These are phyloP conservation scores for Citrus sinensis DNA, from an alignment of 345 rosid genomes.

Conservation along the genomic window DVS_A1.0 CM039165.1:34274001-34274500, in stretches of 20 bases:
- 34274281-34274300: background rate
- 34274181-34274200: slow-evolving; percentile 1
- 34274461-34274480: background rate
- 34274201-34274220: background rate
- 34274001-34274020: background rate
- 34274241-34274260: slow-evolving; percentile 13
- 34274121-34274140: slow-evolving; percentile 25
- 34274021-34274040: slow-evolving; percentile 8
- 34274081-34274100: background rate
- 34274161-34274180: background rate
- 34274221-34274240: slow-evolving; percentile 34
- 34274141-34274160: slow-evolving; percentile 25
- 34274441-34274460: background rate
- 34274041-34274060: background rate
- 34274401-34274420: background rate
- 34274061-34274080: background rate
- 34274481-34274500: background rate
- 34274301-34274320: background rate
- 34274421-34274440: background rate
- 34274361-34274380: background rate
- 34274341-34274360: background rate
- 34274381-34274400: slow-evolving; percentile 15
- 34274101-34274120: slow-evolving; percentile 2
- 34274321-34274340: background rate
- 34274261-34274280: background rate